Base-by-base conservation (phyloP, 331 rosid genomes). In the Pyracantha coccinea region DNA sequence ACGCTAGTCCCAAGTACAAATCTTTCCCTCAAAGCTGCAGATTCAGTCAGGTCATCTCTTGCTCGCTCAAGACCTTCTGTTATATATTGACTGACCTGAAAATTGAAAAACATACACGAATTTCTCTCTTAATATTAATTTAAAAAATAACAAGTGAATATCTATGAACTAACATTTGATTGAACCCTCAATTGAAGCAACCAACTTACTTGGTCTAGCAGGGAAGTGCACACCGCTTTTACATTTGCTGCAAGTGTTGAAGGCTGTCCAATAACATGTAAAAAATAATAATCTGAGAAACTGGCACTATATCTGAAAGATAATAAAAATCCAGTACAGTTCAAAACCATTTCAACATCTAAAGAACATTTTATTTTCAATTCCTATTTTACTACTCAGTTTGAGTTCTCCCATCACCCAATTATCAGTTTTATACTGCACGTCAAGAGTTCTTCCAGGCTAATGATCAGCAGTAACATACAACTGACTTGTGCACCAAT, bases 41-140 rank as follows among this genome's bases (percentile, higher is more conserved):
- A 93, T 84, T 95, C 99, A 59, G 93, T 92, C 83, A 95, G 84
- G 83, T 90, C 71, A 60, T 96, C 98, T 78, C 98, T 89, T 75
- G 99, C 96, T 71, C 97, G 82, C 79, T 96, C 98, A 79, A 96
- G 98, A 77, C 99, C 98, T 74, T 90, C 98, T 19, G 98, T 90
- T 73, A 90, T 89, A 63, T 96, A 96, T 83, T 92, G 93, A 85
- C 99, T 90, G 76, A 96, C 96, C 99, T 96, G 88, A 16, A 74
- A 74, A 73, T 23, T 68, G 23, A 20, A 11, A 76, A 4, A 68
- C 70, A 21, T 21, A 35, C 29, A 3, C 45, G 14, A 25, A 72
- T 41, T 73, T 19, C 28, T 41, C 10, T n/a, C 28, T 29, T 59
- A 76, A n/a, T 29, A 59, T 19, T 77, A 68, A 66, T 4, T 13